Evolutionary conservation across 176 grass and related monocot species (phyloP).

Genomic region (Zea mays): Zm-B73-REFERENCE-NAM-5.0 NC_050097.1:3351501-3352000

Average conservation of each 20-base stretch:
- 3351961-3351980: too few relatives aligned
- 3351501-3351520: constrained; percentile 57
- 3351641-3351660: neutral
- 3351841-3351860: too few relatives aligned
- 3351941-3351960: too few relatives aligned
- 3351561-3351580: neutral
- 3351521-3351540: neutral
- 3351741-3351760: neutral
- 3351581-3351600: constrained; percentile 34
- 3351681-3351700: constrained; percentile 7
- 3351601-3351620: neutral
- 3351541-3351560: neutral
- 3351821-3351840: too few relatives aligned
- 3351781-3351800: too few relatives aligned
- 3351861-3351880: too few relatives aligned
- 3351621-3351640: constrained; percentile 21
- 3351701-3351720: neutral
- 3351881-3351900: too few relatives aligned
- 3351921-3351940: too few relatives aligned
- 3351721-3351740: neutral
- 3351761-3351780: neutral
- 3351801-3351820: too few relatives aligned
- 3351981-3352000: too few relatives aligned
- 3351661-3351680: neutral
- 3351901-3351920: too few relatives aligned